Conservation (phyloP, 2,329 filamentous ascomycete genomes). For the Alternaria triticimaculans region DNA sequence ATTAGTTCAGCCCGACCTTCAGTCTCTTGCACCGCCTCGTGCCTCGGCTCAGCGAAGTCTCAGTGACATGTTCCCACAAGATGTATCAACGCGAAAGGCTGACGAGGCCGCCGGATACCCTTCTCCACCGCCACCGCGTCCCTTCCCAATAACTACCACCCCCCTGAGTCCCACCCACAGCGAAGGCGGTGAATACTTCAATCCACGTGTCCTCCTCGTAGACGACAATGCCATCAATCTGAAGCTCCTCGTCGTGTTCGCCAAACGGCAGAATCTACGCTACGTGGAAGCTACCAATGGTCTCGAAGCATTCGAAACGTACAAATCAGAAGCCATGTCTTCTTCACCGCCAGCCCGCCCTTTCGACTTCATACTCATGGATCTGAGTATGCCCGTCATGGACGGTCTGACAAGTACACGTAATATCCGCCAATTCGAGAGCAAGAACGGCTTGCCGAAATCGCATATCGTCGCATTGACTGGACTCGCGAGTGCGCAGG, state of each 20-base stretch:
- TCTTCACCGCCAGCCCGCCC: conserved; percentile 24
- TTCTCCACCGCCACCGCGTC: conserved; percentile 20
- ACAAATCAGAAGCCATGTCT: conserved; percentile 24
- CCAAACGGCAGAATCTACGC: conserved; percentile 36
- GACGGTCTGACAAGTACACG: conserved; percentile 49
- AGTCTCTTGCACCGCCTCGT: conserved; percentile 18
- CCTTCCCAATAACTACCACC: conserved; percentile 25
- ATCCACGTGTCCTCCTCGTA: conserved; percentile 40
- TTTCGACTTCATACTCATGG: conserved; percentile 46
- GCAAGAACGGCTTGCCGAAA: conserved; percentile 25
- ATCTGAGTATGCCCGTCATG: conserved; percentile 46
- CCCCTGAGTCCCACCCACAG: conserved; percentile 22
- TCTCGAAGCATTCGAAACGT: conserved; percentile 39
- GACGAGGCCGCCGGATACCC: neutral
- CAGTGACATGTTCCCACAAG: conserved; percentile 27
- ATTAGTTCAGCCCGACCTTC: conserved; percentile 6
- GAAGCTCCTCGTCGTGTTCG: conserved; percentile 52
- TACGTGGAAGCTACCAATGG: conserved; percentile 43
- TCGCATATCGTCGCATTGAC: conserved; percentile 47
- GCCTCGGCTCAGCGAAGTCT: conserved; percentile 28
- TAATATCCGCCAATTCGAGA: conserved; percentile 37
- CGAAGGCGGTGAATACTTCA: conserved; percentile 34
- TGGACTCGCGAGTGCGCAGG: conserved; percentile 45
- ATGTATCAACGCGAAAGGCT: neutral
- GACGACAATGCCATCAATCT: conserved; percentile 47